Conservation (phyloP, 2,329 filamentous ascomycete genomes). For the Calonectria hawksworthii region DNA sequence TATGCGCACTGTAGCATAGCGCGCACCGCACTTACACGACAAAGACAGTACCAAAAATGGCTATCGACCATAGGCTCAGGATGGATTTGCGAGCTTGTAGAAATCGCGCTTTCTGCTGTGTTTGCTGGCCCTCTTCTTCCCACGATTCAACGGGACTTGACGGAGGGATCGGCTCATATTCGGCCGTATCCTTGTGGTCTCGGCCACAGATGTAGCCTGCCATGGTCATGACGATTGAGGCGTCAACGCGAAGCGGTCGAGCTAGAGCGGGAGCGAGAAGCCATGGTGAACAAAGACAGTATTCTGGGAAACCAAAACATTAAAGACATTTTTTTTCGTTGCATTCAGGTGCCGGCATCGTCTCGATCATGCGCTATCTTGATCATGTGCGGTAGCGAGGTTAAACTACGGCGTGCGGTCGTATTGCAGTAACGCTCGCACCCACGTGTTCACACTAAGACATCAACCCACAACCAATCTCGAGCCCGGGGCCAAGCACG, state of each 20-base stretch:
- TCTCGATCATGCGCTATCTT: constrained; percentile 28
- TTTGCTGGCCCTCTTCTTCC: neutral
- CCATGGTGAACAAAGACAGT: neutral
- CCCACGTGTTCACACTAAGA: constrained; percentile 40
- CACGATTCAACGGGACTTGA: neutral
- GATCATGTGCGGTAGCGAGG: constrained; percentile 31
- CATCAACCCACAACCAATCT: constrained; percentile 32
- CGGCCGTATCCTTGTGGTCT: constrained; percentile 23
- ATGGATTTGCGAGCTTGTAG: constrained; percentile 1
- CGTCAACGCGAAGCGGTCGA: neutral
- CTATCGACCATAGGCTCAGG: constrained; percentile 13
- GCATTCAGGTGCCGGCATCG: constrained; percentile 19
- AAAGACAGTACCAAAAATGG: constrained; percentile 7
- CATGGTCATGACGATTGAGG: constrained; percentile 21
- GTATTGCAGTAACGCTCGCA: constrained; percentile 36
- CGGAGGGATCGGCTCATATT: constrained; percentile 32
- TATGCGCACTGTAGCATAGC: neutral
- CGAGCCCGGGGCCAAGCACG: constrained; percentile 30
- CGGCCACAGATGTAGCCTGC: constrained; percentile 29
- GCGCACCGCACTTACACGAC: constrained; percentile 29
- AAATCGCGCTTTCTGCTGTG: neutral
- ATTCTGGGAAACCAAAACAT: neutral
- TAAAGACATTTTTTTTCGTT: constrained; percentile 7
- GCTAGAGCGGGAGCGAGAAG: neutral
- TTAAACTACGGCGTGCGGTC: constrained; percentile 23